Percentiles rank a stretch among this genome's conserved stretches.
Conservation (phyloP, 2,329 filamentous ascomycete genomes). For the Colletotrichum sp. region DNA sequence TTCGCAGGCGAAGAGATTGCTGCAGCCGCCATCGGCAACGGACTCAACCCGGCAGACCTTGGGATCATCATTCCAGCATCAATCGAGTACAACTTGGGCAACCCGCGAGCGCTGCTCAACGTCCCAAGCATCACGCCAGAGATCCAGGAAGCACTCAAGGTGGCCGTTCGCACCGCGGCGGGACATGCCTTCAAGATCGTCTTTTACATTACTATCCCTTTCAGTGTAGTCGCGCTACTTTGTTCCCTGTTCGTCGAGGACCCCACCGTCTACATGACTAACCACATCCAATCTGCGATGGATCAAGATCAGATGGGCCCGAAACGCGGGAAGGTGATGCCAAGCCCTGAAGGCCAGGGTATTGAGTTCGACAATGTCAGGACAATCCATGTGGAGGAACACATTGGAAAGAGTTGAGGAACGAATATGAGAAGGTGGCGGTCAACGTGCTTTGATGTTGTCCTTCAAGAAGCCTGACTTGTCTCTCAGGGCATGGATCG, state of each 20-base stretch:
- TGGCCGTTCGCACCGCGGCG: constrained; percentile 2
- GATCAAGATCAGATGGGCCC: neutral
- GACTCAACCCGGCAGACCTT: constrained; percentile 26
- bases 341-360: neutral
- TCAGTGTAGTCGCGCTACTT: constrained; percentile 8
- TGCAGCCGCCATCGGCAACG: constrained; percentile 29
- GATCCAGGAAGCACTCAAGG: neutral
- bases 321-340: neutral
- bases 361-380: constrained; percentile 11
- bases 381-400: neutral
- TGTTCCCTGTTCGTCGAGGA: constrained; percentile 11
- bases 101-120: constrained; percentile 24
- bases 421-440: neutral
- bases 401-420: neutral
- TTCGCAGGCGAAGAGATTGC: constrained; percentile 31
- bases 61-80: constrained; percentile 31
- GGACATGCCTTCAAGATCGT: constrained; percentile 19
- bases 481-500: neutral
- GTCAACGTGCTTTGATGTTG: neutral
- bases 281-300: constrained; percentile 21
- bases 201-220: constrained; percentile 18
- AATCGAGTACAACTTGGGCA: constrained; percentile 33
- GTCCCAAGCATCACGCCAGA: constrained; percentile 20
- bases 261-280: constrained; percentile 22
- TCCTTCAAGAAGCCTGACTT: neutral